A percentile compares a stretch with the other conserved stretches of the same genome.
These are phyloP conservation scores for Flaveria bidentis DNA, from an alignment of 129 eudicot species.

Conservation along the genomic window DNA sequence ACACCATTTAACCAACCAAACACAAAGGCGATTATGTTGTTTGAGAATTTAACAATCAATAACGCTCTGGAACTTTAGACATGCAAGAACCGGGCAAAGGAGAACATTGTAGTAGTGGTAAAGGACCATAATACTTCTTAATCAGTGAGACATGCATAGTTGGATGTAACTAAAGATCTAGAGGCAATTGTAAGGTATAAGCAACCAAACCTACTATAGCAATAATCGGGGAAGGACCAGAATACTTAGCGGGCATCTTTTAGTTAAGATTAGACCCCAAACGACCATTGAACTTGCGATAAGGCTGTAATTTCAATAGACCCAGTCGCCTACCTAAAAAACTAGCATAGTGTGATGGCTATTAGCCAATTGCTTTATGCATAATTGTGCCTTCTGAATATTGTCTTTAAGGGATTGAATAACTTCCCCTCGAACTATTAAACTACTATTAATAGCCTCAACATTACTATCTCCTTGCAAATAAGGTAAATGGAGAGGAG, in stretches of 20 bases:
- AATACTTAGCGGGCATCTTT: background rate
- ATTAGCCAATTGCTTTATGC: background rate
- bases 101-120: too few species aligned
- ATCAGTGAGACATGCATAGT: background rate
- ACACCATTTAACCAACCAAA: too few species aligned
- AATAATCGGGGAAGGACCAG: background rate
- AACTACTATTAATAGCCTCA: background rate
- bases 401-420: background rate
- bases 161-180: background rate
- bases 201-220: conserved; percentile 5
- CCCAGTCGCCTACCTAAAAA: background rate
- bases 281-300: background rate
- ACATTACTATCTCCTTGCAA: background rate
- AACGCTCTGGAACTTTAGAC: too few species aligned
- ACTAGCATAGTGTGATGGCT: background rate
- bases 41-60: too few species aligned
- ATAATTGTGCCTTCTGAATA: background rate
- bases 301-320: background rate
- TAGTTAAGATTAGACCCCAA: background rate
- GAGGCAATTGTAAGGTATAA: background rate
- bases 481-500: background rate
- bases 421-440: background rate
- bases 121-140: background rate
- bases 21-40: too few species aligned
- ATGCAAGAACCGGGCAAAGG: too few species aligned